Percentiles rank a stretch among this genome's conserved stretches.
Conservation (phyloP, 768 basidiomycete species). For the Leccinum rimulosum region DNA sequence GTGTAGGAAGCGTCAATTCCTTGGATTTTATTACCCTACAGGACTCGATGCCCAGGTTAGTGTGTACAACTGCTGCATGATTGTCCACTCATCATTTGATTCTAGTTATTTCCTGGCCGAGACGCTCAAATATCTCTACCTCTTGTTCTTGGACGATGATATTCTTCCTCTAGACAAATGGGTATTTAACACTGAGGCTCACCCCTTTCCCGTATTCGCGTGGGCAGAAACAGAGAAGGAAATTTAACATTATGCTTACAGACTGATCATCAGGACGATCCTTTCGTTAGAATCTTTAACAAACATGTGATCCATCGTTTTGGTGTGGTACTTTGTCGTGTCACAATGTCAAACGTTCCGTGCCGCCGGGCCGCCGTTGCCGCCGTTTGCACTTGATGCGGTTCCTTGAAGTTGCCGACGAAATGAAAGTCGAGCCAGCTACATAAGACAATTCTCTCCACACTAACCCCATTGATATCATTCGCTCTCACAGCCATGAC, state of each 20-base stretch:
- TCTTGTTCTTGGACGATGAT: slow-evolving; percentile 66
- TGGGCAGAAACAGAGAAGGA: slow-evolving; percentile 57
- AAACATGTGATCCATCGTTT: neutral
- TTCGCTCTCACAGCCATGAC: slow-evolving; percentile 26
- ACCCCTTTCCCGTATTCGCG: slow-evolving; percentile 69
- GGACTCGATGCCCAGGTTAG: slow-evolving; percentile 76
- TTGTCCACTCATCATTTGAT: neutral
- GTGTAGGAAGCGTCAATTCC: slow-evolving; percentile 46
- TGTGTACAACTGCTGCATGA: neutral
- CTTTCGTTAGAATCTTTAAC: neutral
- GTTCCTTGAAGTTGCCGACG: neutral
- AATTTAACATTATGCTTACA: slow-evolving; percentile 23
- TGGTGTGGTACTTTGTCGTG: neutral
- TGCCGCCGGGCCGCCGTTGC: neutral
- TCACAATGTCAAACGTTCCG: neutral
- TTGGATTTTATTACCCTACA: slow-evolving; percentile 35
- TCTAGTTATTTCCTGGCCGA: slow-evolving; percentile 53
- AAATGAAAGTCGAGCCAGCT: neutral
- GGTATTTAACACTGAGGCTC: slow-evolving; percentile 73
- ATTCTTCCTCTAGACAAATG: slow-evolving; percentile 51
- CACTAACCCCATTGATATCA: neutral
- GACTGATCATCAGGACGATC: neutral
- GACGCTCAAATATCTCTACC: slow-evolving; percentile 71
- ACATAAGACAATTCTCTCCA: slow-evolving; percentile 13
- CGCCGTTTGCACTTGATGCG: too few species aligned